Base-by-base conservation (phyloP, 2,329 filamentous ascomycete species). In the Dothiorella sarmentorum region DNA sequence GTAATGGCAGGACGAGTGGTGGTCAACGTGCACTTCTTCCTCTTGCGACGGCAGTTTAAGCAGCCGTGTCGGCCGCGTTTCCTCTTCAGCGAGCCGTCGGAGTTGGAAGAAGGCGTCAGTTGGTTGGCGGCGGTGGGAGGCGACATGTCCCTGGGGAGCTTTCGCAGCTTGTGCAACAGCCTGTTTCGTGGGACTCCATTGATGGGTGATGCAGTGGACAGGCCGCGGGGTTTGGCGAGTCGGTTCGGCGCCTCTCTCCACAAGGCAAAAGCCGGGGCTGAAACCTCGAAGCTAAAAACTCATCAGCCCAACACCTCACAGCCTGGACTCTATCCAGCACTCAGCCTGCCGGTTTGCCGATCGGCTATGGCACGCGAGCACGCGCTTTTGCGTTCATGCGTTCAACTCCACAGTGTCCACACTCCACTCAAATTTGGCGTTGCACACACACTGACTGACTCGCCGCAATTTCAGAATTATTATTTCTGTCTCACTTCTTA, bases 31-130 rank as follows among this genome's bases (percentile, higher is more conserved):
- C 63, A 65, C 40, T 65, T 66, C 13, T 61, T 59, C 27, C 62
- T 47, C 35, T 62, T 65, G 9, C 42, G 24, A 2, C 63, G 61
- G 53, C 64, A 65, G 40, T 64, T 65, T 7, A 59, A 35, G 42
- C 64, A 64, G 22, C 60, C 60, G n/a, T 53, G 42, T 7, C 60
- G 40, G 7, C 56, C 56, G 45, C 59, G 58, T 17, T 53, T 51
- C 45, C 49, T 55, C 56, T 56, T 60, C 49, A 52, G 45, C 27
- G 52, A 44, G 38, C 17, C 18, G 7, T 56, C 52, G 17, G 37
- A 38, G 24, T 20, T 22, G 49, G 35, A 20, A 10, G 49, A 40
- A n/a, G 49, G 49, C 33, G 49, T 53, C 24, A 53, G 49, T 53
- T 29, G 33, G 33, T 40, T 24, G 9, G 18, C n/a, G 24, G 10